Evolutionary conservation across 495 filamentous ascomycete genomes (phyloP).

Genomic region (Poronia punctata): DNA sequence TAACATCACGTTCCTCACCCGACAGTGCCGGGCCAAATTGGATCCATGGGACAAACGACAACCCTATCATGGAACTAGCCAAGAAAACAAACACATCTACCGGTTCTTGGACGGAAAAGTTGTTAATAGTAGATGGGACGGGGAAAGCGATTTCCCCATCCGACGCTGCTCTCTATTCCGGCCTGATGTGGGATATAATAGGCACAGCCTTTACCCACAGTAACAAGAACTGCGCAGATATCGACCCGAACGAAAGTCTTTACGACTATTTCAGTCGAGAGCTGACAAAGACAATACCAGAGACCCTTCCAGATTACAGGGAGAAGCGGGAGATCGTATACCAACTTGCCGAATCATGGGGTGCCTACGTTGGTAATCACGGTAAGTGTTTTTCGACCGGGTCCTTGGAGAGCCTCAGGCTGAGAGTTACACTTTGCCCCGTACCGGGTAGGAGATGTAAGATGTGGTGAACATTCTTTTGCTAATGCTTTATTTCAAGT

Average conservation of each 20-base stretch:
- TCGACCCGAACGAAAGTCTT: slow-evolving; percentile 61
- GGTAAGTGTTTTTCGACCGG: slow-evolving; percentile 6
- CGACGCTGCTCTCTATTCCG: slow-evolving; percentile 47
- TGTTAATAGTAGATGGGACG: slow-evolving; percentile 54
- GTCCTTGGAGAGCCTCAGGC: no score
- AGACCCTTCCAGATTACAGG: slow-evolving; percentile 36
- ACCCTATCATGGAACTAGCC: slow-evolving; percentile 78
- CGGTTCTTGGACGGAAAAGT: slow-evolving; percentile 50
- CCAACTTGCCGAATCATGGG: slow-evolving; percentile 72
- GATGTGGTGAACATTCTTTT: not conserved
- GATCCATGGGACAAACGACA: slow-evolving; percentile 84
- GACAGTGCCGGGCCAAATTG: slow-evolving; percentile 77
- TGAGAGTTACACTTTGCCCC: slow-evolving; percentile 18
- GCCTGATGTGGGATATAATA: slow-evolving; percentile 73
- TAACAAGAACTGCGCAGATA: slow-evolving; percentile 55
- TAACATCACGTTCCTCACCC: not conserved
- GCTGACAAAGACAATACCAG: slow-evolving; percentile 44
- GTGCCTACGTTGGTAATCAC: slow-evolving; percentile 73
- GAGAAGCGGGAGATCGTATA: slow-evolving; percentile 49
- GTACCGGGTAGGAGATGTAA: no score
- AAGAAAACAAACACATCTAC: slow-evolving; percentile 55
- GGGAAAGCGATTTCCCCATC: slow-evolving; percentile 51
- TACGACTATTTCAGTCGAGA: slow-evolving; percentile 69
- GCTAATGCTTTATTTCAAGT: no score
- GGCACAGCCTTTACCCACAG: slow-evolving; percentile 74